Evolutionary conservation across 1,139 yeast species (phyloP), one percentile per base, ranked within the genome.

Genomic region (Debaryomyces singareniensis): DNA sequence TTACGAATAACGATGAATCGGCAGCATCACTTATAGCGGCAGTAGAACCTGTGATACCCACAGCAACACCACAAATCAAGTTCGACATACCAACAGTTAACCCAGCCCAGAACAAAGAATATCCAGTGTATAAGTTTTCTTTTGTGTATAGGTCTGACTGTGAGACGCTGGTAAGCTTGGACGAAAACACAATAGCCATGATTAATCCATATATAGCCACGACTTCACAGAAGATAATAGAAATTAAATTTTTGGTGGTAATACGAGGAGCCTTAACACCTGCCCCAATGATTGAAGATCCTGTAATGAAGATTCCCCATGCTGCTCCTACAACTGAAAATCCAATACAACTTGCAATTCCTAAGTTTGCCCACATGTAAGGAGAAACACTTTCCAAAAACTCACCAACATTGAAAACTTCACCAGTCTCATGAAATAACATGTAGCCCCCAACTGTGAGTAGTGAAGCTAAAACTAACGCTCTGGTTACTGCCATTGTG

Each of bases 1-100:
- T 93, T 40, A 91, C 98, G 51, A 93, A 93, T 43, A 93, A 70
- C 3, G 96, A 75, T 20, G 96, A 76, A 63, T 93, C 96, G 10
- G 98, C 97, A 21, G 99, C 99, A 61, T 93, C 99, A 30, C 95
- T 78, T 39, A 93, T 77, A 28, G 99, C 99, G 27, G 98, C 98
- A 16, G 96, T 91, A 16, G 97, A 81, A 29, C 99, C 99, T 14
- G 98, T 91, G 38, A 93, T 73, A 40, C 99, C 99, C 30, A 93
- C 99, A 7, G 96, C 91, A 37, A 93, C 70, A 61, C 99, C 99
- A 70, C 99, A 93, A 38, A 91, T 81, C 53, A 93, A 72, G 58
- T 93, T 93, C 47, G 95, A 78, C 20, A 84, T 56, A 26, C 99
- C 99, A 28, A 93, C 98, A 5, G 98, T 91, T 33, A 89, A 53